Evolutionary conservation across 148 eudicot genomes (phyloP).

Genomic region (Fagopyrum tataricum): DNA sequence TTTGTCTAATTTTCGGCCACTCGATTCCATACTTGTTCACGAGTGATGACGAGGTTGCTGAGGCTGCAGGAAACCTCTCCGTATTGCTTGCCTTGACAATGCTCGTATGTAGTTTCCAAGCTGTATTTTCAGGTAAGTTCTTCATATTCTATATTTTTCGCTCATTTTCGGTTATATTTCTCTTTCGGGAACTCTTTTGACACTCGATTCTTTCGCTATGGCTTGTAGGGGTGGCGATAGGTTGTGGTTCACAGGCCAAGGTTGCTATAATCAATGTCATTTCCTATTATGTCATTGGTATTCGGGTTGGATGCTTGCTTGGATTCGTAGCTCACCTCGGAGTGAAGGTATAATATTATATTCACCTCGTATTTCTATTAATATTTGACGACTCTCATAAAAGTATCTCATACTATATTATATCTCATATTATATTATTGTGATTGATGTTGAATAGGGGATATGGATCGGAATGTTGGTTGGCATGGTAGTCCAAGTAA

Average conservation of each 20-base stretch:
- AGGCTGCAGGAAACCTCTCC: constrained; percentile 34
- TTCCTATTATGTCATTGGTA: constrained; percentile 30
- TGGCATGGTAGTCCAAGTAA: neutral
- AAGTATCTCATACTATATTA: no score
- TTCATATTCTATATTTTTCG: neutral
- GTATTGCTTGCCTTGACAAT: constrained; percentile 34
- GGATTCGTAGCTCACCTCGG: constrained; percentile 23
- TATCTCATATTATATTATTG: neutral
- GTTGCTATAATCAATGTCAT: constrained; percentile 28
- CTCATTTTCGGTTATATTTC: neutral
- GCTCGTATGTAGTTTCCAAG: constrained; percentile 34
- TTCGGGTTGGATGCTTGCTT: constrained; percentile 30
- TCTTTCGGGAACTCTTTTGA: neutral
- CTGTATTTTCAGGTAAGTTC: constrained; percentile 39
- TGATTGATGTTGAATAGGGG: neutral
- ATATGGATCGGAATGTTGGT: constrained; percentile 1
- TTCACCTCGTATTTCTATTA: neutral
- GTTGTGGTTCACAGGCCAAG: constrained; percentile 28
- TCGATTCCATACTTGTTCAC: constrained; percentile 33
- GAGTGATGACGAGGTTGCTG: constrained; percentile 27
- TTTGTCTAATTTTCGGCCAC: constrained; percentile 24
- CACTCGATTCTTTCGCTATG: neutral
- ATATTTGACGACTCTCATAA: neutral
- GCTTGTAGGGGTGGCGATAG: constrained; percentile 35
- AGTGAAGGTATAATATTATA: constrained; percentile 19